phyloP scores from a whole-genome alignment of 2,329 filamentous ascomycete genomes.

The Verticillium isaacii region DNA sequence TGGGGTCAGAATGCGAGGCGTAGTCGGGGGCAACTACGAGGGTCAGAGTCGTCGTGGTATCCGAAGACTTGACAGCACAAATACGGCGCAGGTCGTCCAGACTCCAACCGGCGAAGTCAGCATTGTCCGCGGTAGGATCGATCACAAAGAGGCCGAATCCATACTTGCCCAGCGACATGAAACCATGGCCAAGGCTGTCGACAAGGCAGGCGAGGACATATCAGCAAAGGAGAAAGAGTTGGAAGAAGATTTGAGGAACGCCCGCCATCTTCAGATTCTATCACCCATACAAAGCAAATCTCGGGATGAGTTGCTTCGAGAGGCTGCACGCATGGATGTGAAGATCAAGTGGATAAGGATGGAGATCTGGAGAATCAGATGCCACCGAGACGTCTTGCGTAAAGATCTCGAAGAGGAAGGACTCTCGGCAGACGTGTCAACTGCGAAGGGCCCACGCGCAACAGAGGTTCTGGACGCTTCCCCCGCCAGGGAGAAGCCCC shows the following conservation, averaged over 20 bases:
- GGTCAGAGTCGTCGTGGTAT: slow-evolving; percentile 71
- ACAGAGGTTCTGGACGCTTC: slow-evolving; percentile 15
- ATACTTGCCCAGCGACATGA: slow-evolving; percentile 78
- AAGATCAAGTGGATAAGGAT: slow-evolving; percentile 92
- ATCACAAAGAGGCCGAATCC: slow-evolving; percentile 79
- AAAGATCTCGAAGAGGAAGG: slow-evolving; percentile 80
- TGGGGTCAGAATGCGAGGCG: slow-evolving; percentile 83
- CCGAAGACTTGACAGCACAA: slow-evolving; percentile 63
- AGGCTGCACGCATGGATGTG: slow-evolving; percentile 78
- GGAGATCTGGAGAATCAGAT: slow-evolving; percentile 88
- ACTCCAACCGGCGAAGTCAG: slow-evolving; percentile 70
- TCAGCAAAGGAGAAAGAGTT: slow-evolving; percentile 69
- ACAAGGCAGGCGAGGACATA: slow-evolving; percentile 76
- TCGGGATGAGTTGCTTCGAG: slow-evolving; percentile 77
- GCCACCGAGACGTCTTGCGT: slow-evolving; percentile 81
- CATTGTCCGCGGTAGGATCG: slow-evolving; percentile 67
- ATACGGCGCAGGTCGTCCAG: slow-evolving; percentile 55
- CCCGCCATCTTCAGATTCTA: slow-evolving; percentile 81
- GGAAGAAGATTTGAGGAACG: slow-evolving; percentile 80
- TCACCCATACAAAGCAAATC: slow-evolving; percentile 90
- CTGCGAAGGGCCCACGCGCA: slow-evolving; percentile 29
- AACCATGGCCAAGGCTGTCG: slow-evolving; percentile 78
- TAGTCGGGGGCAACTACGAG: slow-evolving; percentile 80
- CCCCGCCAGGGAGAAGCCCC: slow-evolving; percentile 15
- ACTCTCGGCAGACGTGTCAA: slow-evolving; percentile 17